Evolutionary conservation across 805 yeast species (phyloP).

Genomic region (Blastobotrys mokoenaii): DNA sequence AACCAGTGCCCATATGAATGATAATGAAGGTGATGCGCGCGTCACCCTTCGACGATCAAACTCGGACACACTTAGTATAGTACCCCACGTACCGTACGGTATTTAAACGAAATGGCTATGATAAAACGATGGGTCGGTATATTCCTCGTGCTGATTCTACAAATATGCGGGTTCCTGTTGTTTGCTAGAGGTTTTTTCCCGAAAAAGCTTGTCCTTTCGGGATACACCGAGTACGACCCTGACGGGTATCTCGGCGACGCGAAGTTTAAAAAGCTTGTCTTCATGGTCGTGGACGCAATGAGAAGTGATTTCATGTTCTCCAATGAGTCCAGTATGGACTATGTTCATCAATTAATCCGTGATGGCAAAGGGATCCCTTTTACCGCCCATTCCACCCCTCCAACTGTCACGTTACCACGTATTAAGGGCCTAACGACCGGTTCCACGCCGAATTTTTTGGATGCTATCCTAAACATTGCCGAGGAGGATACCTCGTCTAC

Average conservation of each 20-base stretch:
- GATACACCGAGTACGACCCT: constrained; percentile 33
- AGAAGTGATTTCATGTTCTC: constrained; percentile 75
- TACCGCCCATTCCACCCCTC: constrained; percentile 90
- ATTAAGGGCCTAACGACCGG: constrained; percentile 92
- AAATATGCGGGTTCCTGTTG: constrained; percentile 46
- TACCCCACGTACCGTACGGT: no score
- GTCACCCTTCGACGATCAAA: no score
- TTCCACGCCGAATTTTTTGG: constrained; percentile 86
- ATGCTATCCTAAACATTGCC: constrained; percentile 88
- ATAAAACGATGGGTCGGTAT: constrained; percentile 3
- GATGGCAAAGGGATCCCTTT: constrained; percentile 72
- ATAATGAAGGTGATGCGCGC: no score
- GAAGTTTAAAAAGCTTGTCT: constrained; percentile 55
- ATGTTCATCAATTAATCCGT: constrained; percentile 55
- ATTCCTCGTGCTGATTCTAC: constrained; percentile 25
- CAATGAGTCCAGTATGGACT: constrained; percentile 52
- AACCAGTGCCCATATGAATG: no score
- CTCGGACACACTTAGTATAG: no score
- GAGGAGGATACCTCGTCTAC: constrained; percentile 75
- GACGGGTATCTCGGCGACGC: constrained; percentile 11
- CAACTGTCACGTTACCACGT: constrained; percentile 93
- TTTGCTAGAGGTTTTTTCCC: constrained; percentile 89
- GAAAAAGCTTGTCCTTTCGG: constrained; percentile 68
- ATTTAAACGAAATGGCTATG: neutral
- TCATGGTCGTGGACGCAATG: constrained; percentile 90